Evolutionary conservation across 164 flowering plant genomes (phyloP), one percentile per base, ranked within the genome.

Genomic region (Euptelea pleiosperma): DNA sequence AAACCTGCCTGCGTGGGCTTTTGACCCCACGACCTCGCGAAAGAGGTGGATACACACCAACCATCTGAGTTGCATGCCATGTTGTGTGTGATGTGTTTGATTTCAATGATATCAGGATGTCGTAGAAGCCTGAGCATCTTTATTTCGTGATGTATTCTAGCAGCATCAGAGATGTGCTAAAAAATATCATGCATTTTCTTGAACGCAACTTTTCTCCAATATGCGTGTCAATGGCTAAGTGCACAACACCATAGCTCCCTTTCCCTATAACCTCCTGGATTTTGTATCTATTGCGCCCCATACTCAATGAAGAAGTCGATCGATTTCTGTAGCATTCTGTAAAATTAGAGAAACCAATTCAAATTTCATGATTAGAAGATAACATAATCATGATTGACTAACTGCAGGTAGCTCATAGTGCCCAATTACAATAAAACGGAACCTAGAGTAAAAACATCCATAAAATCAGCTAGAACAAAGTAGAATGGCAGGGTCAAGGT

Each of bases 31-130:
- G n/a, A n/a, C n/a, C n/a, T n/a, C n/a, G n/a, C n/a, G n/a, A n/a
- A n/a, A n/a, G n/a, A n/a, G n/a, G n/a, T n/a, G n/a, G n/a, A n/a
- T n/a, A n/a, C n/a, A n/a, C n/a, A n/a, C n/a, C n/a, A n/a, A n/a
- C n/a, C n/a, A n/a, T n/a, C n/a, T n/a, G n/a, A n/a, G n/a, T n/a
- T n/a, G n/a, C n/a, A n/a, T n/a, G n/a, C n/a, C n/a, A n/a, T n/a
- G n/a, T n/a, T n/a, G n/a, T n/a, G n/a, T n/a, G n/a, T 82, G 40
- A 89, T 83, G 70, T 87, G 94, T 44, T 82, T 90, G 46, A 90
- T 90, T 64, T 87, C 97, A 30, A 90, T 90, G 55, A 86, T 86
- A 53, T 89, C 96, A 8, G 96, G 96, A 75, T 89, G 93, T 12
- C 87, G 69, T 22, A 89, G 75, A 67, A 89, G 87, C 66, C 93